Conservation (phyloP, 2,329 filamentous ascomycete genomes). For the Albophoma yamanashiensis region DNA sequence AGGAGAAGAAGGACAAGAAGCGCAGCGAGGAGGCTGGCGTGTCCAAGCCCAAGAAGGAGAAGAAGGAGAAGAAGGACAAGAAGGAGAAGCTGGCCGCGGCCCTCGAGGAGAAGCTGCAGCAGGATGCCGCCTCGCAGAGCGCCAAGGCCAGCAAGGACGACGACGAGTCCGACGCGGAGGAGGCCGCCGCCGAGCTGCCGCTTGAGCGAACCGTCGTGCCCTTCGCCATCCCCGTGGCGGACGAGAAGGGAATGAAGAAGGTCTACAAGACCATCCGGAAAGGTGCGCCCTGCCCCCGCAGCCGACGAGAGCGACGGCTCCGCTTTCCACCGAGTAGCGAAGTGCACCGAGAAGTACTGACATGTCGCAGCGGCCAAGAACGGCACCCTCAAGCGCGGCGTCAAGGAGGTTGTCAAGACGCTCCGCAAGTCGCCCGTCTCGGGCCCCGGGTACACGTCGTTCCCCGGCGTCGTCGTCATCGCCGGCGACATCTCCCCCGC, state of each 20-base stretch:
- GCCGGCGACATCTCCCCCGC: slow-evolving; percentile 96
- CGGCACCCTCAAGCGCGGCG: slow-evolving; percentile 92
- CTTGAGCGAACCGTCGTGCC: slow-evolving; percentile 58
- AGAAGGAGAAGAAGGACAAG: slow-evolving; percentile 60
- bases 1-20: slow-evolving; percentile 51
- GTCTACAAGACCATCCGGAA: slow-evolving; percentile 45
- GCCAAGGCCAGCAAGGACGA: slow-evolving; percentile 27
- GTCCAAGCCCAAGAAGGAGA: slow-evolving; percentile 46
- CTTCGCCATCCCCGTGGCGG: slow-evolving; percentile 71
- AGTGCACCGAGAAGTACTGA: neutral
- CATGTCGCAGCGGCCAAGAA: slow-evolving; percentile 68
- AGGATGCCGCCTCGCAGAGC: slow-evolving; percentile 35
- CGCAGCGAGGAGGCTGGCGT: slow-evolving; percentile 43
- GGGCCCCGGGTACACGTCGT: slow-evolving; percentile 50
- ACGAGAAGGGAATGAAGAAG: slow-evolving; percentile 65
- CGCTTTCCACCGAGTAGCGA: neutral
- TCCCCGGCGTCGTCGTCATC: slow-evolving; percentile 75
- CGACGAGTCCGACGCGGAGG: slow-evolving; percentile 34
- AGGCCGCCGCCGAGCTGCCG: slow-evolving; percentile 28
- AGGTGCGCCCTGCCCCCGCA: slow-evolving; percentile 34
- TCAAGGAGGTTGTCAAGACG: slow-evolving; percentile 98
- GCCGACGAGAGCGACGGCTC: no score
- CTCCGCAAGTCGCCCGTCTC: slow-evolving; percentile 80
- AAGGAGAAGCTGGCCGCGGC: slow-evolving; percentile 60
- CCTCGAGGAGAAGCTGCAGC: slow-evolving; percentile 54